phyloP scores from a whole-genome alignment of 2,329 filamentous ascomycete species.

The Ambrosiella cleistominuta region DNA sequence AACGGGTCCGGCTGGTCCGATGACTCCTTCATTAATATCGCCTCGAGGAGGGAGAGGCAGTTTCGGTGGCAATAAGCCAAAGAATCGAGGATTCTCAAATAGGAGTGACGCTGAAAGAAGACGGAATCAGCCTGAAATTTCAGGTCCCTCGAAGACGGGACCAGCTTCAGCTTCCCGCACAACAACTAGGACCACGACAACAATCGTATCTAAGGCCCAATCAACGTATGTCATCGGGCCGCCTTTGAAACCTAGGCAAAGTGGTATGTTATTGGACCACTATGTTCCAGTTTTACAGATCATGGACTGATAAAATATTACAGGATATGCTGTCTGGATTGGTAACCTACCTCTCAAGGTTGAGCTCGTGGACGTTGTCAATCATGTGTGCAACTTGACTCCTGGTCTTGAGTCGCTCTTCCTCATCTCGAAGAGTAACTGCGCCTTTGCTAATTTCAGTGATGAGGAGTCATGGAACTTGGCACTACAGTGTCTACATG shows the following conservation, averaged over 20 bases:
- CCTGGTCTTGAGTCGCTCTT: slow-evolving; percentile 74
- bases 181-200: neutral
- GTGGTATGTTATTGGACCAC: neutral
- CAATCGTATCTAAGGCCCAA: neutral
- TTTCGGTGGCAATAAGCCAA: too few relatives aligned
- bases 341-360: slow-evolving; percentile 81
- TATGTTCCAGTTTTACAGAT: slow-evolving; percentile 6
- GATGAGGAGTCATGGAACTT: slow-evolving; percentile 57
- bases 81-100: too few relatives aligned
- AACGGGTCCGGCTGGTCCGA: too few relatives aligned
- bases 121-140: too few relatives aligned
- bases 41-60: too few relatives aligned
- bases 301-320: slow-evolving; percentile 12
- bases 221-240: slow-evolving; percentile 2
- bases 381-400: slow-evolving; percentile 72
- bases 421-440: slow-evolving; percentile 91
- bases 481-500: slow-evolving; percentile 73
- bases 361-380: slow-evolving; percentile 66
- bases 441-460: slow-evolving; percentile 89
- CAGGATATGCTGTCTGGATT: slow-evolving; percentile 86
- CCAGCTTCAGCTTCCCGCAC: neutral
- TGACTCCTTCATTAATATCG: too few relatives aligned
- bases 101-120: too few relatives aligned
- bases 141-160: neutral
- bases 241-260: slow-evolving; percentile 6